Conservation (phyloP, 495 filamentous ascomycete genomes). For the Trichocladium antarcticum region DNA sequence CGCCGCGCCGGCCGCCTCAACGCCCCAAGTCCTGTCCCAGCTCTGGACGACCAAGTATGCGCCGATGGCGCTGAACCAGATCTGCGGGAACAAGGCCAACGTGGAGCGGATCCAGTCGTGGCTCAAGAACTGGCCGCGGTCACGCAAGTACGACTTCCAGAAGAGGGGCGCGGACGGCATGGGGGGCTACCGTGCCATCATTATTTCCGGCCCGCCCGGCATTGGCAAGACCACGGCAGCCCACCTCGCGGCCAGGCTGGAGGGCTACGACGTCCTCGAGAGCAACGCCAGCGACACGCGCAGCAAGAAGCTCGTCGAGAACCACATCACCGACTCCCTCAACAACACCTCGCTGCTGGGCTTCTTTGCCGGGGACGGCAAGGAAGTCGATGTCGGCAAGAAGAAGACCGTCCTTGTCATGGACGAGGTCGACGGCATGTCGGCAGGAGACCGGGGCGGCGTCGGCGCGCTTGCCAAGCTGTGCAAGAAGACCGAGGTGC, state of each 20-base stretch:
- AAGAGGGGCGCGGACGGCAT: constrained; percentile 70
- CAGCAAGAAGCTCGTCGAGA: constrained; percentile 93
- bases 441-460: constrained; percentile 88
- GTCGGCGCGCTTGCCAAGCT: constrained; percentile 88
- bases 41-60: constrained; percentile 97
- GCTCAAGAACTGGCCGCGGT: constrained; percentile 71
- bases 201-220: constrained; percentile 88
- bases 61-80: constrained; percentile 67
- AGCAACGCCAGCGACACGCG: constrained; percentile 95
- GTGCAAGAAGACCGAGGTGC: constrained; percentile 88
- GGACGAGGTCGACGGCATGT: constrained; percentile 99
- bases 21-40: constrained; percentile 47
- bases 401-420: constrained; percentile 93
- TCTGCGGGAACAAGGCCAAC: constrained; percentile 86
- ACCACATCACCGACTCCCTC: constrained; percentile 71
- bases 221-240: constrained; percentile 98
- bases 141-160: constrained; percentile 62
- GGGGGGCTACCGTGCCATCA: constrained; percentile 68
- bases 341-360: constrained; percentile 88
- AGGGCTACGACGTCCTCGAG: constrained; percentile 88
- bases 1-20: constrained; percentile 25
- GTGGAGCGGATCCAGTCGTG: constrained; percentile 85
- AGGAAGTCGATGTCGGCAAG: constrained; percentile 66
- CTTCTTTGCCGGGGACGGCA: constrained; percentile 77
- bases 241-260: constrained; percentile 83